Percentiles rank a stretch among this genome's conserved stretches.
These are phyloP conservation scores for Aspergillus candidus DNA, from an alignment of 2,329 filamentous ascomycete species.

Conservation along the genomic window DNA sequence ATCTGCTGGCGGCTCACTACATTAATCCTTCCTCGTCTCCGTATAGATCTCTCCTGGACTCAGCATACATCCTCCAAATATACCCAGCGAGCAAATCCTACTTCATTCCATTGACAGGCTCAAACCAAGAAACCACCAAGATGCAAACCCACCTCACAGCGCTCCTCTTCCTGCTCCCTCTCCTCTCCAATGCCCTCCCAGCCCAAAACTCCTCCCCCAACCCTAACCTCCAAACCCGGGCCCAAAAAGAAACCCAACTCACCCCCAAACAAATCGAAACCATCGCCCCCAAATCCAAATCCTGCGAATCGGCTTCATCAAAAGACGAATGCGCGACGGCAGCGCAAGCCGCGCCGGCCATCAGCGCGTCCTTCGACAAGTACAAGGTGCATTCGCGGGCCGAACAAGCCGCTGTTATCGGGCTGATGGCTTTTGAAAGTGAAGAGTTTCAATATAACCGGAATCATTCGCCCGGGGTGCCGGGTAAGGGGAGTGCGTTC, in stretches of 20 bases:
- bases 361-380: slow-evolving; percentile 51
- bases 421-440: slow-evolving; percentile 67
- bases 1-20: too few species aligned
- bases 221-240: neutral
- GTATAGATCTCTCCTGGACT: too few species aligned
- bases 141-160: too few species aligned
- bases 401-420: slow-evolving; percentile 64
- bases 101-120: too few species aligned
- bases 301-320: slow-evolving; percentile 46
- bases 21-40: too few species aligned
- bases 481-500: slow-evolving; percentile 59
- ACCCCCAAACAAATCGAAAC: slow-evolving; percentile 24
- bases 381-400: slow-evolving; percentile 52
- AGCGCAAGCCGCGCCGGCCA: slow-evolving; percentile 52
- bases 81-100: too few species aligned
- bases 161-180: slow-evolving; percentile 11
- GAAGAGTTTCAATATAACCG: slow-evolving; percentile 64
- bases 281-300: slow-evolving; percentile 54
- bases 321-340: slow-evolving; percentile 61
- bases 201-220: slow-evolving; percentile 4
- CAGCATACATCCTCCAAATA: too few species aligned
- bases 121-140: too few species aligned
- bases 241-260: slow-evolving; percentile 5
- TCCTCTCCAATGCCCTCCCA: slow-evolving; percentile 11
- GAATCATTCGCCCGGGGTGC: slow-evolving; percentile 52